Conservation (phyloP, 352 stramenopile species). For the Thalassiosira exigua region DNA sequence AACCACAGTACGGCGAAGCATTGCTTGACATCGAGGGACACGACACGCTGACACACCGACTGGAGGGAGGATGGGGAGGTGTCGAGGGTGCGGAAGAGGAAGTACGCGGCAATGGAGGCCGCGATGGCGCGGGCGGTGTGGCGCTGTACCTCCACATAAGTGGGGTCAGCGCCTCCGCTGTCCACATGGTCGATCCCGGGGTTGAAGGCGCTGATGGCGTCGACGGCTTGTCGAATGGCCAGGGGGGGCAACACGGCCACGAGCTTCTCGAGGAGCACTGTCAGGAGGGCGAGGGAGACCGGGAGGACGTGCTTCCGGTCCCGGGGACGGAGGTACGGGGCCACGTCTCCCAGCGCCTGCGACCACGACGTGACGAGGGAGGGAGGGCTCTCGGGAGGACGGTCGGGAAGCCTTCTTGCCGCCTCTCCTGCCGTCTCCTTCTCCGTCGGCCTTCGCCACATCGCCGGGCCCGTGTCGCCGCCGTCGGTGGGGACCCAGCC, state of each 20-base stretch:
- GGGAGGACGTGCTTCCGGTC: conserved; percentile 30
- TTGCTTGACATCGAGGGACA: conserved; percentile 44
- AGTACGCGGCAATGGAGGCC: conserved; percentile 30
- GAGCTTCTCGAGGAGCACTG: conserved; percentile 52
- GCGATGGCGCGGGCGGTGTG: conserved; percentile 9
- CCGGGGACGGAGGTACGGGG: conserved; percentile 37
- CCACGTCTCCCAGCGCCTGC: conserved; percentile 24
- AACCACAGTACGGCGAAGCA: conserved; percentile 44
- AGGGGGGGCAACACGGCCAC: conserved; percentile 46
- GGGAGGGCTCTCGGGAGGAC: neutral
- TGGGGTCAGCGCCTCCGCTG: neutral
- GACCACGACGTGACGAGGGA: conserved; percentile 41
- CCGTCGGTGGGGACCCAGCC: no score
- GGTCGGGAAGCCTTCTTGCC: neutral
- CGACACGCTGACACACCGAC: conserved; percentile 32
- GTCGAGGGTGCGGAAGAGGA: conserved; percentile 21
- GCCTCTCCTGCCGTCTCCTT: neutral
- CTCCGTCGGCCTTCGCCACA: no score
- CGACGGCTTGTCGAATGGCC: conserved; percentile 54
- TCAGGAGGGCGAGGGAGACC: conserved; percentile 34
- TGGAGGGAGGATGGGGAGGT: conserved; percentile 22
- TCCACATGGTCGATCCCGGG: neutral
- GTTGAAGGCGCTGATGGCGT: conserved; percentile 38
- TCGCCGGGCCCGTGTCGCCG: no score
- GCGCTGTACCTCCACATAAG: conserved; percentile 10